These are phyloP conservation scores for Camelina neglecta DNA, from an alignment of 345 rosid genomes.

Conservation along the genomic window DNA sequence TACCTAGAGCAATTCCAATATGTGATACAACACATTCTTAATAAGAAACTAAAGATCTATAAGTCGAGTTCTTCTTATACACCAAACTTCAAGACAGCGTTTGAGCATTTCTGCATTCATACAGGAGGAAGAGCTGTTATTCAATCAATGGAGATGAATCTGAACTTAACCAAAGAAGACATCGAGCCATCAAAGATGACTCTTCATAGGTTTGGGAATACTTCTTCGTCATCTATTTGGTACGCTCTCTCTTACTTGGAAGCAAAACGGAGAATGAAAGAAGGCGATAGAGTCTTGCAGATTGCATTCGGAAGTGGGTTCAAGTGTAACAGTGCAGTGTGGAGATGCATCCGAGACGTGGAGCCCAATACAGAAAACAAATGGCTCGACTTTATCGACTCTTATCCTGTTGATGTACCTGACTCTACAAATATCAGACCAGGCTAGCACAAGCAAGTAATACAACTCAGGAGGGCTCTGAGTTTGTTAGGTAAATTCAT, in stretches of 20 bases:
- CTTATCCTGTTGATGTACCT: slow-evolving; percentile 48
- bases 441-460: slow-evolving; percentile 18
- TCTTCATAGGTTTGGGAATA: slow-evolving; percentile 61
- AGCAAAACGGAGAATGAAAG: slow-evolving; percentile 54
- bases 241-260: slow-evolving; percentile 57
- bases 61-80: slow-evolving; percentile 41
- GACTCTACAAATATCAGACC: slow-evolving; percentile 33
- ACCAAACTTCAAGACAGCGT: slow-evolving; percentile 64
- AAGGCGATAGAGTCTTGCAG: slow-evolving; percentile 63
- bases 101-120: slow-evolving; percentile 70
- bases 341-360: slow-evolving; percentile 51
- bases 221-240: slow-evolving; percentile 73
- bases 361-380: slow-evolving; percentile 45
- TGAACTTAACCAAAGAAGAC: slow-evolving; percentile 53
- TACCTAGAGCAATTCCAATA: slow-evolving; percentile 52
- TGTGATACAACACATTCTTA: slow-evolving; percentile 39
- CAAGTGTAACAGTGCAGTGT: slow-evolving; percentile 69
- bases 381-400: slow-evolving; percentile 54
- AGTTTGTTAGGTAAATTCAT: slow-evolving; percentile 28
- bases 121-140: slow-evolving; percentile 67
- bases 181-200: slow-evolving; percentile 70
- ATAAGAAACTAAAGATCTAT: slow-evolving; percentile 44
- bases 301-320: slow-evolving; percentile 67
- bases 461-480: slow-evolving; percentile 11
- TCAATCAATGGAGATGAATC: slow-evolving; percentile 55